Conservation (phyloP, 768 basidiomycete species). For the Gloeostereum incarnatum region DNA sequence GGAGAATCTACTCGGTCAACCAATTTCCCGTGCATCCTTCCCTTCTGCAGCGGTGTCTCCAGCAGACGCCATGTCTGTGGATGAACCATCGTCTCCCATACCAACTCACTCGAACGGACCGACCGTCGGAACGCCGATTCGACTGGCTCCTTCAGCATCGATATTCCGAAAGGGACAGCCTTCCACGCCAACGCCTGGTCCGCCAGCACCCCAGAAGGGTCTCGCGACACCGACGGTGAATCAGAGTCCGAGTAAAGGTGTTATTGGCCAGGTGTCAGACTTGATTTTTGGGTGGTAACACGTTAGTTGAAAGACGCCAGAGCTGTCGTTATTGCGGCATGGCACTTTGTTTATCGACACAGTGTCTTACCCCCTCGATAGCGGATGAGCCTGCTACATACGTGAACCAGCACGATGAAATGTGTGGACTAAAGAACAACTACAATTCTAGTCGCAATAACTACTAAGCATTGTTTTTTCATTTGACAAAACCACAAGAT, state of each 20-base stretch:
- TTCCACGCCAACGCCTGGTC: constrained; percentile 13
- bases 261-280: constrained; percentile 71
- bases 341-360: too few species aligned
- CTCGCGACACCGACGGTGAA: constrained; percentile 13
- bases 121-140: constrained; percentile 60
- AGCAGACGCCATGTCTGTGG: constrained; percentile 37
- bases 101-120: constrained; percentile 20
- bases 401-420: too few species aligned
- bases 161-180: constrained; percentile 47
- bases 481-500: too few species aligned
- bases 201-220: constrained; percentile 8
- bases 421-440: too few species aligned
- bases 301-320: too few species aligned
- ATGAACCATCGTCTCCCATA: constrained; percentile 23
- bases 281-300: constrained; percentile 82
- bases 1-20: constrained; percentile 39
- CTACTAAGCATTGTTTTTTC: too few species aligned
- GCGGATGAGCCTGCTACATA: too few species aligned
- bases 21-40: constrained; percentile 15
- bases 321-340: too few species aligned
- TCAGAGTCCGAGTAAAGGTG: constrained; percentile 39
- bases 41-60: constrained; percentile 14
- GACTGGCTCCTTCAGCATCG: constrained; percentile 60
- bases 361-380: too few species aligned
- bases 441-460: too few species aligned